Conservation (phyloP, 768 basidiomycete genomes). For the Mycena metata region DNA sequence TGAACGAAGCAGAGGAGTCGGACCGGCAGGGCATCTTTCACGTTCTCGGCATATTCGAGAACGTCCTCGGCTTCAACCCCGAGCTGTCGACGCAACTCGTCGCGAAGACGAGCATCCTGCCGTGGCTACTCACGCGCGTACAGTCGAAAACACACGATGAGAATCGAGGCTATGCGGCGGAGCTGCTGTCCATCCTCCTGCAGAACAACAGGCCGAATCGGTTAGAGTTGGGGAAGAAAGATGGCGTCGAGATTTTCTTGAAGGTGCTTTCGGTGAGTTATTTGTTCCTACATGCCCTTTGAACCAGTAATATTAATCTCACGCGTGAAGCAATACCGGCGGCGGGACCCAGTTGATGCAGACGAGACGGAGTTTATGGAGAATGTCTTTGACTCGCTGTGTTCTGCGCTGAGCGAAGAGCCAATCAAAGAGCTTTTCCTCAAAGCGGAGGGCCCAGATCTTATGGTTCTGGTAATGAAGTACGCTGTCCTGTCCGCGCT, state of each 20-base stretch:
- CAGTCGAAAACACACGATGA: constrained; percentile 83
- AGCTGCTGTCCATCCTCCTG: constrained; percentile 91
- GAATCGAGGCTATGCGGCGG: constrained; percentile 94
- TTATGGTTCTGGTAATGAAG: constrained; percentile 99
- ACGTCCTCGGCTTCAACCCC: constrained; percentile 89
- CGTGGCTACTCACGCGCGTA: constrained; percentile 86
- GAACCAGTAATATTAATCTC: constrained; percentile 22
- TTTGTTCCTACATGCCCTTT: constrained; percentile 7
- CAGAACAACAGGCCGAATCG: constrained; percentile 82
- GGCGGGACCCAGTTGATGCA: constrained; percentile 83
- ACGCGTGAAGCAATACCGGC: constrained; percentile 81
- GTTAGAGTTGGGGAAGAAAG: constrained; percentile 73
- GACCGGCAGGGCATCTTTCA: constrained; percentile 95
- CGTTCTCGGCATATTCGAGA: constrained; percentile 95
- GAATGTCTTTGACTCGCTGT: constrained; percentile 92
- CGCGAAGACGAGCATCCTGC: constrained; percentile 78
- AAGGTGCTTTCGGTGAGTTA: constrained; percentile 85
- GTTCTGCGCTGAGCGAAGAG: constrained; percentile 85
- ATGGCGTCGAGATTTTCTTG: constrained; percentile 84
- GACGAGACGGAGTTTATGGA: constrained; percentile 99
- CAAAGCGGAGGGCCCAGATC: constrained; percentile 92
- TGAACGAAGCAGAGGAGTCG: constrained; percentile 93
- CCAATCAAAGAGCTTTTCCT: constrained; percentile 86
- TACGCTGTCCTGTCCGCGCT: constrained; percentile 51
- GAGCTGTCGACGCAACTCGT: constrained; percentile 78